A percentile compares a stretch with the other conserved stretches of the same genome.
These are phyloP conservation scores for Schoenoplectus tabernaemontani DNA, from an alignment of 202 grass and related monocot genomes.

Conservation along the genomic window DNA sequence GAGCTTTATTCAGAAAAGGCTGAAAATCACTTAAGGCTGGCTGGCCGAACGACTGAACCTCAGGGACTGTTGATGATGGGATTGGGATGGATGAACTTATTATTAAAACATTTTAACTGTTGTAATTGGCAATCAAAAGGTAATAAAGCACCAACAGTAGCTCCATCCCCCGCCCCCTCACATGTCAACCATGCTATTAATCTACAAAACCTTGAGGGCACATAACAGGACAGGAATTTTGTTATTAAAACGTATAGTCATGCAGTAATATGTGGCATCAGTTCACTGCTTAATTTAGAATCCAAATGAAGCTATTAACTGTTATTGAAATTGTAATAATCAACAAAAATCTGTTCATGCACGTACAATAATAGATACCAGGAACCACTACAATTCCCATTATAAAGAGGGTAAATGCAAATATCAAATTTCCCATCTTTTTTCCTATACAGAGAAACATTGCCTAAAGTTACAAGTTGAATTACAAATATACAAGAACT, in stretches of 20 bases:
- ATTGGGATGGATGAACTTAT: neutral
- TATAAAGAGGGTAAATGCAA: neutral
- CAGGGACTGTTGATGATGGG: neutral
- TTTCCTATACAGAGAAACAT: neutral
- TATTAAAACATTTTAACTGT: neutral
- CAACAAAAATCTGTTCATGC: neutral
- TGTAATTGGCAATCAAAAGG: neutral
- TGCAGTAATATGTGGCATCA: neutral
- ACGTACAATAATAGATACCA: neutral
- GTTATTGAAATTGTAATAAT: neutral
- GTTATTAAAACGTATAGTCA: neutral
- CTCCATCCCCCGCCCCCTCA: neutral
- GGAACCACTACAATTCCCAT: neutral
- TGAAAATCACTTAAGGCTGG: too few relatives aligned
- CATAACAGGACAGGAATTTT: neutral
- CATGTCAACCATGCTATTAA: neutral
- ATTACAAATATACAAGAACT: constrained; percentile 14
- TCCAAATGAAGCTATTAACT: neutral
- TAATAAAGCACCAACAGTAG: neutral
- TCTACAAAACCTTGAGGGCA: neutral
- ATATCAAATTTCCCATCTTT: neutral
- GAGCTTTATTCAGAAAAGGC: neutral
- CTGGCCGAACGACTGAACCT: neutral
- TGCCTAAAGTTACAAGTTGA: constrained; percentile 33
- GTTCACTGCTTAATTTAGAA: neutral